Evolutionary conservation across 345 rosid genomes (phyloP), one percentile per base, ranked within the genome.

Genomic region (Carallia pectinifolia): DNA sequence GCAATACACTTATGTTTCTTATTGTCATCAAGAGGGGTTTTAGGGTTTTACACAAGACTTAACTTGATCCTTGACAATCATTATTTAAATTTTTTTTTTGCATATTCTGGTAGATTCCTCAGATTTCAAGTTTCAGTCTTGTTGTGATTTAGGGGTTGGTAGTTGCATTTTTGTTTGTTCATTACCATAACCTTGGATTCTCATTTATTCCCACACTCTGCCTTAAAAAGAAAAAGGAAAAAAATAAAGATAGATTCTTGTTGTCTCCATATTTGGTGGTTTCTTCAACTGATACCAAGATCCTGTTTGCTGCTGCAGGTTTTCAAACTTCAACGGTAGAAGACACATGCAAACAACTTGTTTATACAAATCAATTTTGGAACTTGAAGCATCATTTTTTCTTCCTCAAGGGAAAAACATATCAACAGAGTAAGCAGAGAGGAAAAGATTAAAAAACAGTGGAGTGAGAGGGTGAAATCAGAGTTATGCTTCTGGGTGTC

Each of bases 281-380:
- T 86, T 70, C 64, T 81, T 81, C 84, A 82, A 83, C 93, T 91
- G 78, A 89, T 84, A 71, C 82, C 88, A 47, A 86, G 90, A 89
- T 91, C 93, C 90, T 91, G 97, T 89, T 89, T 86, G 86, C 82
- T 13, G 77, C 85, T 85, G 84, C 87, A 85, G 92, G 89, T 82
- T 83, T 80, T 82, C 83, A 80, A 83, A 73, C 80, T 86, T 85
- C 81, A 85, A 87, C 80, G 81, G 78, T 81, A 69, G 71, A 79
- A 71, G 54, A 71, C 66, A 71, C 66, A 71, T 53, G 66, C 31
- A 39, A 31, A 30, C 47, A 71, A 59, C 31, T 65, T 67, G 61
- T 72, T 73, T 78, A 67, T 50, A 33, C 23, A 23, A 23, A 23
- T 23, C 23, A 23, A 23, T 50, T 80, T 84, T 82, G 85, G 90